Evolutionary conservation across 768 basidiomycete species (phyloP), one percentile per base, ranked within the genome.

Genomic region (Ramaria sp.): DNA sequence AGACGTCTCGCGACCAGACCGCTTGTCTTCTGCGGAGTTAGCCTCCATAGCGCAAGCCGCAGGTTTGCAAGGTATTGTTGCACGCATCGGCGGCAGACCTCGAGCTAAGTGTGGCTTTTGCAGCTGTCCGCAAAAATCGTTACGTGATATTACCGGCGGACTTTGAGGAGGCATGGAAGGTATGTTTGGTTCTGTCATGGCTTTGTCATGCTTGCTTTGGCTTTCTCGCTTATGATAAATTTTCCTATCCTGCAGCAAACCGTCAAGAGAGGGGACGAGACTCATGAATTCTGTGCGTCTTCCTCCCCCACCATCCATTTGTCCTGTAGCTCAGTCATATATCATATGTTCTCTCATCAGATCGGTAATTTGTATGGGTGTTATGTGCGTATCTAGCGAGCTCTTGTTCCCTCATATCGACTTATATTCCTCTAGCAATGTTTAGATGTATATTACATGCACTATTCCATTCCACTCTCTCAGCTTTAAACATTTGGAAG

Each of bases 111-210:
- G 6, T 51, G 30, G 22, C 39, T 15, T 22, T 49, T 58, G 51
- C 62, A 93, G 94, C 94, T 62, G 95, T 98, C 15, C 86, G 95
- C 58, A 97, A 97, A 75, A 97, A 98, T 71, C 87, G 95, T 66
- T 99, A 99, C 73, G 82, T 99, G 47, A 94, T 99, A 67, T 75
- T 98, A 20, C 95, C 96, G 0, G 81, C 87, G 13, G 96, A 99
- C 78, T 98, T 99, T 65, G 96, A 99, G 69, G 95, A 98, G 71
- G 93, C 93, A 67, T 99, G 94, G 94, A 98, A 97, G 80, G 93
- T 95, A 63, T 81, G 62, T 82, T 85, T 83, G 75, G 67, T 58
- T 33, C 62, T 80, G 67, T 76, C 78, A 78, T 72, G 65, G 59
- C 59, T 62, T 60, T 57, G 41, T 63, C 62, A 37, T 51, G 53